Percentiles rank a stretch among this genome's conserved stretches.
Conservation (phyloP, 371 early-diverging fungal genomes). For the Mucor velutinosus region DNA sequence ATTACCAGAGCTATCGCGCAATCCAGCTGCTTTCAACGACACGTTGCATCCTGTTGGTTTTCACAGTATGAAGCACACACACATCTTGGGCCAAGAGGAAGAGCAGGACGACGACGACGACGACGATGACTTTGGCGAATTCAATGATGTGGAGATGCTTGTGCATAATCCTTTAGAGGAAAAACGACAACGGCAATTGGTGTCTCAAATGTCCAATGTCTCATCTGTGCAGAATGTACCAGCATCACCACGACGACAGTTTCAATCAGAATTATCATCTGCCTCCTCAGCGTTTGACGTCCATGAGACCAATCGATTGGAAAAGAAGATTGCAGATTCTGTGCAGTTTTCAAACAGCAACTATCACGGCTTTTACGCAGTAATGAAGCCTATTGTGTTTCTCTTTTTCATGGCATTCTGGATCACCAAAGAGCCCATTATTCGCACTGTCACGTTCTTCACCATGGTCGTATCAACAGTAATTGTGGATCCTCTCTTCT, state of each 20-base stretch:
- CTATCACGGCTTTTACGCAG: neutral
- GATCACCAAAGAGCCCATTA: constrained; percentile 26
- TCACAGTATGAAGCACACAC: neutral
- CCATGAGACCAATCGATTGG: neutral
- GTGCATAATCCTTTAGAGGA: constrained; percentile 13
- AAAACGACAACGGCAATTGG: neutral
- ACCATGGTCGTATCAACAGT: constrained; percentile 23
- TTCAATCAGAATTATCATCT: neutral
- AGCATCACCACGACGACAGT: neutral
- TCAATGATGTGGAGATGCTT: constrained; percentile 10
- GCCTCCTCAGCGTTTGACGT: neutral
- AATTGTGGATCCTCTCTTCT: constrained; percentile 11
- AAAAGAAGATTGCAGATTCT: neutral
- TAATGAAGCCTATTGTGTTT: constrained; percentile 11
- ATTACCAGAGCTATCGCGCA: constrained; percentile 5
- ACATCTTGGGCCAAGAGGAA: neutral
- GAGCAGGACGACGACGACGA: neutral
- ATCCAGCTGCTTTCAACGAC: constrained; percentile 6
- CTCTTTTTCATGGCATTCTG: constrained; percentile 26
- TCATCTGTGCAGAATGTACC: neutral
- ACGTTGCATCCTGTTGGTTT: neutral
- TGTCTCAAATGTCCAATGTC: neutral
- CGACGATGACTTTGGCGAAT: constrained; percentile 9
- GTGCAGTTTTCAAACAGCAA: neutral
- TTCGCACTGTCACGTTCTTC: constrained; percentile 18